These are phyloP conservation scores for Globisporangium spinosum DNA, from an alignment of 352 stramenopile species.

Conservation along the genomic window DNA sequence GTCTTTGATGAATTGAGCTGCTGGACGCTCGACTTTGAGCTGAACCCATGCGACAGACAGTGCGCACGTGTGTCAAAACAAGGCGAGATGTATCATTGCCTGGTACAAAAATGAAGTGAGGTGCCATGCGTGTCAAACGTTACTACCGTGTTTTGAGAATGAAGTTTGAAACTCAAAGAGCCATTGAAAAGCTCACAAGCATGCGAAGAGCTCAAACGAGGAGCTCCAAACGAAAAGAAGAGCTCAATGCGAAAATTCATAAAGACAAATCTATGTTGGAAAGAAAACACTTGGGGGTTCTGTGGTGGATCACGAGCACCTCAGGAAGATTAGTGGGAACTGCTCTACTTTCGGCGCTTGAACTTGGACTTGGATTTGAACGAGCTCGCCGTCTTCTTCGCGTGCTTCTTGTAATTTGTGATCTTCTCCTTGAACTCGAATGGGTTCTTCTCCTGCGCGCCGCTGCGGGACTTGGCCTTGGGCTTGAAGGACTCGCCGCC, in stretches of 20 bases:
- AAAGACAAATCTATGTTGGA: constrained; percentile 2
- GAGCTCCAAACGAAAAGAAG: not conserved
- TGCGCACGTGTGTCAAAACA: not conserved
- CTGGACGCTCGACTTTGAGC: not conserved
- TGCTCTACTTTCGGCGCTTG: constrained; percentile 72
- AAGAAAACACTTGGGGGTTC: not conserved
- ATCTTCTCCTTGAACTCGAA: constrained; percentile 92
- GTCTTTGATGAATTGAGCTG: not conserved
- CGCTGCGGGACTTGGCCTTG: constrained; percentile 40
- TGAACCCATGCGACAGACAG: constrained; percentile 10
- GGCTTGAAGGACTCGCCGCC: constrained; percentile 21
- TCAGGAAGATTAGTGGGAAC: not conserved
- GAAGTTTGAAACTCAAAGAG: not conserved
- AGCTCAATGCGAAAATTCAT: not conserved
- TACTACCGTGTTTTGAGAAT: not conserved
- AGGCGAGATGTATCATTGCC: not conserved
- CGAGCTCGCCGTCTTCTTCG: constrained; percentile 76
- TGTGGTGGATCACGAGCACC: not conserved
- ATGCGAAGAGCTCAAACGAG: not conserved
- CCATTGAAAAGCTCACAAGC: too few relatives aligned
- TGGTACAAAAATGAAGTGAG: not conserved
- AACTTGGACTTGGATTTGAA: constrained; percentile 92
- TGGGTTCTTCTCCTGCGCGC: constrained; percentile 39
- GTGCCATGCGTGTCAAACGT: not conserved
- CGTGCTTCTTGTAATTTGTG: constrained; percentile 87